phyloP scores from a whole-genome alignment of 1,139 yeast species.

The Pichia sp. region DNA sequence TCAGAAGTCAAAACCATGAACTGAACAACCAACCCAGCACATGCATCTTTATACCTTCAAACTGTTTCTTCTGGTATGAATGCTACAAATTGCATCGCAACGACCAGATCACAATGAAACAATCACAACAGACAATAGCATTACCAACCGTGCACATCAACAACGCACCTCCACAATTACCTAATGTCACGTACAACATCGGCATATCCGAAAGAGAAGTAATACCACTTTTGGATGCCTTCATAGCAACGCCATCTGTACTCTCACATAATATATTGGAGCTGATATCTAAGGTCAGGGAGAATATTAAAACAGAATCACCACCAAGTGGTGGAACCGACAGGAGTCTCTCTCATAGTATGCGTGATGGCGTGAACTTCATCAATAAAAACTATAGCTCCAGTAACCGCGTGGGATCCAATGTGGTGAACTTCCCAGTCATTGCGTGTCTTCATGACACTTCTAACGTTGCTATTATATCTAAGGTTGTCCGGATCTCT shows the following conservation, averaged over 20 bases:
- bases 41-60: not conserved
- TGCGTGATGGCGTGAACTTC: too few species aligned
- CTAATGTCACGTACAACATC: constrained; percentile 8
- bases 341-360: too few species aligned
- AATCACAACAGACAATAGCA: not conserved
- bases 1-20: not conserved
- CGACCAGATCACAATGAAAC: too few species aligned
- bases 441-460: too few species aligned
- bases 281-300: not conserved
- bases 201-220: constrained; percentile 2
- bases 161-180: constrained; percentile 3
- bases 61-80: too few species aligned
- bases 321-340: not conserved
- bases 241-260: not conserved
- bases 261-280: not conserved
- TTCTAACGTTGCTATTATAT: constrained; percentile 1
- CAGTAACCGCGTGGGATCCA: too few species aligned
- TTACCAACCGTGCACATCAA: constrained; percentile 1
- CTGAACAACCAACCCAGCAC: not conserved
- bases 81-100: too few species aligned
- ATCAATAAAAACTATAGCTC: too few species aligned
- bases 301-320: not conserved
- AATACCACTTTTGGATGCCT: not conserved
- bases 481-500: not conserved
- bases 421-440: too few species aligned